Evolutionary conservation across 2,329 filamentous ascomycete species (phyloP).

Genomic region (Xenoacremonium recifei): DNA sequence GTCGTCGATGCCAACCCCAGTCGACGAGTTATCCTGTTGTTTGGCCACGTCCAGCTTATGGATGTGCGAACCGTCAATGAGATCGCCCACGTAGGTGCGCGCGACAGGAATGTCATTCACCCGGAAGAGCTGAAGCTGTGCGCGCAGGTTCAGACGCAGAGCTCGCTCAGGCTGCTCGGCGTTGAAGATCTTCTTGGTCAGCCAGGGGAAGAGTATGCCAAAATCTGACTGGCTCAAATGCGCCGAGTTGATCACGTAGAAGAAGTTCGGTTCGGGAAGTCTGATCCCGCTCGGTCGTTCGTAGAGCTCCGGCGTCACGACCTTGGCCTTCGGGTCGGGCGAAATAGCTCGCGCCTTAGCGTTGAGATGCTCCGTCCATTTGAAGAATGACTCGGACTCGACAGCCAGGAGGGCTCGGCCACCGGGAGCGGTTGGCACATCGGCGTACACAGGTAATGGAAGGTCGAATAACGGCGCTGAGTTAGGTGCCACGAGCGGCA

Average conservation of each 20-base stretch:
- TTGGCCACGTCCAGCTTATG: constrained; percentile 33
- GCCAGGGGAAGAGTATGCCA: constrained; percentile 75
- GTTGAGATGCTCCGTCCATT: constrained; percentile 72
- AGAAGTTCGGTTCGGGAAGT: constrained; percentile 62
- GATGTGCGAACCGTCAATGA: constrained; percentile 45
- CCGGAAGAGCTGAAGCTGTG: constrained; percentile 56
- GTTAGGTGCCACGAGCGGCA: constrained; percentile 64
- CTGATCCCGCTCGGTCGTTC: constrained; percentile 41
- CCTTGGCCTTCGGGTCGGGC: constrained; percentile 45
- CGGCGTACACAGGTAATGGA: constrained; percentile 68
- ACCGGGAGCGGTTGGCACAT: constrained; percentile 47
- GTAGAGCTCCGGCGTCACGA: constrained; percentile 41
- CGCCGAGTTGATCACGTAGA: constrained; percentile 71
- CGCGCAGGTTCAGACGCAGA: constrained; percentile 58
- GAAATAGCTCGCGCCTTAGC: constrained; percentile 66
- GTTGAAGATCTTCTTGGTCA: constrained; percentile 57
- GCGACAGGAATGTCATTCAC: constrained; percentile 48
- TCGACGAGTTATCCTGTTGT: constrained; percentile 9
- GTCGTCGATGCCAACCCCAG: constrained; percentile 40
- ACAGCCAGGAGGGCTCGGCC: constrained; percentile 65
- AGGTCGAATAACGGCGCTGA: constrained; percentile 66
- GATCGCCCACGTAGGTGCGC: constrained; percentile 47
- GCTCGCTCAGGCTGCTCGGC: constrained; percentile 58
- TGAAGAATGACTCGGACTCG: constrained; percentile 74
- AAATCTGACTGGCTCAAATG: constrained; percentile 85